These are phyloP conservation scores for Polymyxa betae DNA, from an alignment of 208 protist species.

Conservation along the genomic window DNA sequence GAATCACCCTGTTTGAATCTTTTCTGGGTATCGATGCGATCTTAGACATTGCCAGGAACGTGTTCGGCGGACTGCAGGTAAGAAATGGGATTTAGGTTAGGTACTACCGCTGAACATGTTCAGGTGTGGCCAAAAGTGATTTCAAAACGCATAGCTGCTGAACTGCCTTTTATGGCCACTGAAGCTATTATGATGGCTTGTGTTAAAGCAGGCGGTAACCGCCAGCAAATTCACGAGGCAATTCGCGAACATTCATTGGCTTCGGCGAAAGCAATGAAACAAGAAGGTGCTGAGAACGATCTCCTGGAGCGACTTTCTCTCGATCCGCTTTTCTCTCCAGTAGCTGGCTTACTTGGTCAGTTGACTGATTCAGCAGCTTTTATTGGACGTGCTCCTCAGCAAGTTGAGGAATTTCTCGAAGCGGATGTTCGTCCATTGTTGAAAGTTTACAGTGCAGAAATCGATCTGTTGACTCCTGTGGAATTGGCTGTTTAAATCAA, in stretches of 20 bases:
- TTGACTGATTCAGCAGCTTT: not conserved
- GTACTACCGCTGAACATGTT: not conserved
- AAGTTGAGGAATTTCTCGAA: not conserved
- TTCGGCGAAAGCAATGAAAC: slow-evolving; percentile 68
- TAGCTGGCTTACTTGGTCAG: slow-evolving; percentile 25
- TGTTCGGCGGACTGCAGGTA: slow-evolving; percentile 71
- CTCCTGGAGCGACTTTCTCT: slow-evolving; percentile 70
- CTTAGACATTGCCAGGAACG: slow-evolving; percentile 67
- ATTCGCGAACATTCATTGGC: slow-evolving; percentile 73
- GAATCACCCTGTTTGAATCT: slow-evolving; percentile 70
- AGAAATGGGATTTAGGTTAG: slow-evolving; percentile 25
- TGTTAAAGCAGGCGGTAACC: slow-evolving; percentile 75
- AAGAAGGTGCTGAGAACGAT: slow-evolving; percentile 72
- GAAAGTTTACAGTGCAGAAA: not conserved
- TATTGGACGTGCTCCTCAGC: not conserved
- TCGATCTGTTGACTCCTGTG: not conserved
- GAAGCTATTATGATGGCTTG: slow-evolving; percentile 79
- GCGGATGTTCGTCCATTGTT: not conserved
- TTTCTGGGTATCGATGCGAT: slow-evolving; percentile 73
- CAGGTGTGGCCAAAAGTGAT: slow-evolving; percentile 70
- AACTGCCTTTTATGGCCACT: slow-evolving; percentile 80
- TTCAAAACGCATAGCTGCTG: slow-evolving; percentile 66
- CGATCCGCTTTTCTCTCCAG: slow-evolving; percentile 65
- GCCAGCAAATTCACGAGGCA: slow-evolving; percentile 72
- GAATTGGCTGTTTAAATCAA: not conserved